These are phyloP conservation scores for Entomortierella lignicola DNA, from an alignment of 192 early-diverging fungal genomes.

Conservation along the genomic window DNA sequence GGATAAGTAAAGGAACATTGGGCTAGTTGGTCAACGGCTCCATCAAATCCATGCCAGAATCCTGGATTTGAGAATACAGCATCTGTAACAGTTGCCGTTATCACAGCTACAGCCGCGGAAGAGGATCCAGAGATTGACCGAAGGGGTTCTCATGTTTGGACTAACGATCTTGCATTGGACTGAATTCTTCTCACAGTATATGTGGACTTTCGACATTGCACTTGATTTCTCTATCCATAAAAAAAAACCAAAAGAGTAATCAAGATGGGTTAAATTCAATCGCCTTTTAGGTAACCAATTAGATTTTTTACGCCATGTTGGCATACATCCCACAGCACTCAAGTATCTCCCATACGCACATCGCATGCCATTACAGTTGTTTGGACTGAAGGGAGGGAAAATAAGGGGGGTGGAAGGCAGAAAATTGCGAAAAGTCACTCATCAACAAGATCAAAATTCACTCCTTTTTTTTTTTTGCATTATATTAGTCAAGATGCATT, in stretches of 20 bases:
- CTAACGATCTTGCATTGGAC: conserved; percentile 45
- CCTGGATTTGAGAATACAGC: conserved; percentile 9
- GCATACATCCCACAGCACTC: too few species aligned
- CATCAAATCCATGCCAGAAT: conserved; percentile 7
- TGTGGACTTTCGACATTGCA: conserved; percentile 52
- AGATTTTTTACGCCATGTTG: too few species aligned
- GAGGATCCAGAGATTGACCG: conserved; percentile 43
- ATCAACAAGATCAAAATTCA: too few species aligned
- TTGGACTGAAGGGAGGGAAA: too few species aligned
- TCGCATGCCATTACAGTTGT: too few species aligned
- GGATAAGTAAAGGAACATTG: neutral
- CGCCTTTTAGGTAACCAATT: too few species aligned
- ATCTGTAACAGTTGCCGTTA: conserved; percentile 38
- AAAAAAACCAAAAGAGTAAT: neutral
- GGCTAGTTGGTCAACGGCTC: conserved; percentile 1
- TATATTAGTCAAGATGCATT: neutral
- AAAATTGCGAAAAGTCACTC: too few species aligned
- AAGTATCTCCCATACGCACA: too few species aligned
- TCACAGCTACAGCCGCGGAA: conserved; percentile 39
- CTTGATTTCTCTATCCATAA: conserved; percentile 36
- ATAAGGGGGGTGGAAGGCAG: too few species aligned
- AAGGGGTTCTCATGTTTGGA: conserved; percentile 43
- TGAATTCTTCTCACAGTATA: conserved; percentile 41
- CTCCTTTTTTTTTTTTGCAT: too few species aligned
- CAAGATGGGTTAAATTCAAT: neutral